Base-by-base conservation (phyloP, 345 rosid species). In the Rhizophora mangle region DNA sequence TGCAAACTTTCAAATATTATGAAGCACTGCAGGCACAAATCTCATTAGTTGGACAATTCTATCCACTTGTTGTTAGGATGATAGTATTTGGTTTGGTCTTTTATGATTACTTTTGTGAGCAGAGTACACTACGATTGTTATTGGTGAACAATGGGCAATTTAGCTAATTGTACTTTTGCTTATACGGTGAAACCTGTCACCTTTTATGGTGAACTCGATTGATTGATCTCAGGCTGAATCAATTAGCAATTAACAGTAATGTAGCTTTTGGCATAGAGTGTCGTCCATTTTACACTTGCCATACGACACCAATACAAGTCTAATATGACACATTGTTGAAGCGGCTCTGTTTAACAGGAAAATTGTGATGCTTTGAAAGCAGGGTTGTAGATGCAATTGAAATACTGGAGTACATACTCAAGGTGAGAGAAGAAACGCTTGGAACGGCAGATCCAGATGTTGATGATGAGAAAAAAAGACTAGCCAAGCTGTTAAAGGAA, bases 401-500 rank as follows among this genome's bases (percentile, higher is more conserved):
- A 64, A 64, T 79, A 57, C 56, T 79, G 70, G 85, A 67, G 64
- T 63, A 74, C 62, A 64, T 74, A 4, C 75, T 82, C 8, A 64
- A 20, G 43, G 27, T 82, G 58, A 79, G 79, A 71, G 75, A 76
- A 59, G 75, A 76, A 67, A 76, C 71, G 68, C 77, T 71, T 30
- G 81, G 79, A 60, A 76, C 74, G 5, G 83, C 76, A 16, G 62
- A 82, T 73, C 81, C 81, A 13, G 77, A 76, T 58, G 76, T 74
- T 27, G 75, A 59, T 8, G 79, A 77, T 18, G 85, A 82, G 77
- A 82, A 74, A 78, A 55, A 55, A 52, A 74, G 83, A 69, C 59
- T 82, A 65, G 76, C 76, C 31, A 72, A 79, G 74, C 72, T 82
- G 27, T 68, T 79, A 79, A 82, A 79, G 60, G 85, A 82, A 63